Percentiles rank a stretch among this genome's conserved stretches.
Evolutionary conservation across 805 yeast species (phyloP).

Genomic region (Candida morakotiae): DNA sequence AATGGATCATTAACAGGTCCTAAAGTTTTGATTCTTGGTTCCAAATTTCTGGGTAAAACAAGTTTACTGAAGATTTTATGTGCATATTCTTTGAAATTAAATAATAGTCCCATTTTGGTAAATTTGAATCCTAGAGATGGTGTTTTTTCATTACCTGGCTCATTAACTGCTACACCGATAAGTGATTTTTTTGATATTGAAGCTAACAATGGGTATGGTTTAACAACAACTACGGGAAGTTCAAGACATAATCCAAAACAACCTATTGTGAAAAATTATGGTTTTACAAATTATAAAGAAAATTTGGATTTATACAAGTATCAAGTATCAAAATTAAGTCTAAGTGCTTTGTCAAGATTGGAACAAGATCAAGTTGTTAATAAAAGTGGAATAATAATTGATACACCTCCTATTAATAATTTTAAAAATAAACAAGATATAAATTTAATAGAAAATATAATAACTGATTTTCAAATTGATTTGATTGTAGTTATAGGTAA

Average conservation of each 20-base stretch:
- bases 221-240: conserved; percentile 67
- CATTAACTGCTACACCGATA: conserved; percentile 77
- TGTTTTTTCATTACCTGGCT: conserved; percentile 76
- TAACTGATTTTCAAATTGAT: conserved; percentile 57
- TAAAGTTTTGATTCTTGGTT: conserved; percentile 71
- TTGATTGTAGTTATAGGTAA: conserved; percentile 69
- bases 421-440: conserved; percentile 40
- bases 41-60: conserved; percentile 73
- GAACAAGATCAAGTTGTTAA: conserved; percentile 44
- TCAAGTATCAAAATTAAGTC: conserved; percentile 45
- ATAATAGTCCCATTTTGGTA: conserved; percentile 62
- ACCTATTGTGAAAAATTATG: conserved; percentile 80
- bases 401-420: conserved; percentile 57
- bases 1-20: conserved; percentile 34
- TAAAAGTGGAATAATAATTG: conserved; percentile 62
- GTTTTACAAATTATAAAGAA: conserved; percentile 55
- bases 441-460: conserved; percentile 50
- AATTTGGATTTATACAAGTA: conserved; percentile 56
- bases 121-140: conserved; percentile 76
- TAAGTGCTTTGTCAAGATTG: conserved; percentile 45
- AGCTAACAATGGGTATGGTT: conserved; percentile 67
- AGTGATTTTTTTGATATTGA: conserved; percentile 79
- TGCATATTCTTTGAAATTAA: conserved; percentile 74
- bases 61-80: conserved; percentile 62
- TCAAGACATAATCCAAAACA: conserved; percentile 80